phyloP scores from a whole-genome alignment of 768 basidiomycete genomes.

The Trichaptum fuscoviolaceum region DNA sequence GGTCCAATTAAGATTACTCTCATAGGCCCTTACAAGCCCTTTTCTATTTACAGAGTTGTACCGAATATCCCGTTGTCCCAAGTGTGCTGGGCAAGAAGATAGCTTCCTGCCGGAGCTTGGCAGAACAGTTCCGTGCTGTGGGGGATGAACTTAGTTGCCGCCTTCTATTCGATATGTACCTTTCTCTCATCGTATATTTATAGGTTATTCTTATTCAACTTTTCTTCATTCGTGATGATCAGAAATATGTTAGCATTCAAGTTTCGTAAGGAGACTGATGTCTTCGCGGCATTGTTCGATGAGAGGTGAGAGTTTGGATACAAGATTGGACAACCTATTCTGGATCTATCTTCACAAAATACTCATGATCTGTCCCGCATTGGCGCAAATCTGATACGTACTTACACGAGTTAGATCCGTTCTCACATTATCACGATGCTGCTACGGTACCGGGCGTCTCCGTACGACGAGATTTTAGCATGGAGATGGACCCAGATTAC shows the following conservation, averaged over 20 bases:
- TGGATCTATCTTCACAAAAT: not conserved
- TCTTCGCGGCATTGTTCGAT: not conserved
- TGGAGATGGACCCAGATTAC: not conserved
- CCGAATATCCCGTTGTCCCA: not conserved
- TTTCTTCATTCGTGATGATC: not conserved
- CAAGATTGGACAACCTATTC: not conserved
- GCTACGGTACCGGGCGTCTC: not conserved
- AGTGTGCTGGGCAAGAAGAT: not conserved
- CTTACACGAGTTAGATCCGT: not conserved
- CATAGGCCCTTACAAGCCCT: not conserved
- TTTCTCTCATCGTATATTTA: not conserved
- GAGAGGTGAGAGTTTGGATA: not conserved
- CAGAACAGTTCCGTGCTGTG: not conserved
- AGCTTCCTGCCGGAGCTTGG: not conserved
- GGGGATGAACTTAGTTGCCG: not conserved
- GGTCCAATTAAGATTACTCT: not conserved
- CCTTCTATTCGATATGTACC: not conserved
- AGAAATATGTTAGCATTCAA: not conserved
- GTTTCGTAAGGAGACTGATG: not conserved
- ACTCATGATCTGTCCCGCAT: not conserved
- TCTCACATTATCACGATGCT: not conserved
- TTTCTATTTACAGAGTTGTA: not conserved
- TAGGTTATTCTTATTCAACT: not conserved
- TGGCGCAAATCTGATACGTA: too few relatives aligned
- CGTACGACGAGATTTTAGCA: not conserved